Evolutionary conservation across 148 eudicot genomes (phyloP).

Genomic region (Diospyros kaki): DNA sequence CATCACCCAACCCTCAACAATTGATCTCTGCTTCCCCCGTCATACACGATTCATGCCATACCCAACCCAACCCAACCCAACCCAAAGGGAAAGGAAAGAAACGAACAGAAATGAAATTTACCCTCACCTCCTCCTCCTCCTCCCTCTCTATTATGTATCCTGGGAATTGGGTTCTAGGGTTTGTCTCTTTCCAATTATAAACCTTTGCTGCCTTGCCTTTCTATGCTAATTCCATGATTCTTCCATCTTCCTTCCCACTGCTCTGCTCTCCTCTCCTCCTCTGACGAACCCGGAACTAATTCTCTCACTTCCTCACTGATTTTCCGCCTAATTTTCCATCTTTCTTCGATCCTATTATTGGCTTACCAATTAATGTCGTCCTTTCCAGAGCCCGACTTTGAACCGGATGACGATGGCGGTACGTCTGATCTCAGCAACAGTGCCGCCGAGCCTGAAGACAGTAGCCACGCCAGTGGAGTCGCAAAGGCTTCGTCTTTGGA

Average conservation of each 20-base stretch:
- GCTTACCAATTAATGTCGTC: not conserved
- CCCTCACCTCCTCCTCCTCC: not conserved
- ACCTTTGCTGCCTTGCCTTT: constrained; percentile 1
- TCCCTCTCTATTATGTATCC: not conserved
- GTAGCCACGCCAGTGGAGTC: not conserved
- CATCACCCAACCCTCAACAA: not conserved
- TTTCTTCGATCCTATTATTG: not conserved
- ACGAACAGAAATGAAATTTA: too few species aligned
- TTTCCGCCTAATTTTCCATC: not conserved
- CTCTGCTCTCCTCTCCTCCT: too few species aligned
- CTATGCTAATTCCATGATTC: constrained; percentile 6
- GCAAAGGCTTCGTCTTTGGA: not conserved
- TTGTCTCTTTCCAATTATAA: constrained; percentile 11
- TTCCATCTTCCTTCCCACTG: not conserved
- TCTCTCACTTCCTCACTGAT: not conserved
- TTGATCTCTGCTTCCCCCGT: not conserved
- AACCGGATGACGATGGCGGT: constrained; percentile 17
- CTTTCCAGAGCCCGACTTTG: constrained; percentile 8
- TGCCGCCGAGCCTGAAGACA: constrained; percentile 15
- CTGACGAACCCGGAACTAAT: not conserved
- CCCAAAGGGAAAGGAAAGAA: too few species aligned
- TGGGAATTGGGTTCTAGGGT: constrained; percentile 1
- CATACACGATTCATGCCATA: too few species aligned
- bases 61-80: too few species aligned
- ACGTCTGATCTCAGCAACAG: constrained; percentile 26